Conservation (phyloP, 1,284 basidiomycete species). For the Thecaphora frezii region DNA sequence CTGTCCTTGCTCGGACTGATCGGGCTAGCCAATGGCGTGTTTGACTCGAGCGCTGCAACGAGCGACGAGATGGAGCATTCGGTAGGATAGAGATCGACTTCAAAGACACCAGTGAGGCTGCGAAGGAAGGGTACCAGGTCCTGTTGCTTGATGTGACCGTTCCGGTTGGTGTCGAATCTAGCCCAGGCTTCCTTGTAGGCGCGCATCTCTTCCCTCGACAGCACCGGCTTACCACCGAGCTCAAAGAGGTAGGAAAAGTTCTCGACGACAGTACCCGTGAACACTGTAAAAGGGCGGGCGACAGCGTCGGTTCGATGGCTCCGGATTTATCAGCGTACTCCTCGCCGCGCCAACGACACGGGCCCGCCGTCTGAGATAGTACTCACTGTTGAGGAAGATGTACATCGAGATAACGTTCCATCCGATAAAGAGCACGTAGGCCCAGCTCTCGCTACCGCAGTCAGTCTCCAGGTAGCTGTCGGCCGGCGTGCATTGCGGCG, state of each 20-base stretch:
- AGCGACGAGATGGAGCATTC: slow-evolving; percentile 29
- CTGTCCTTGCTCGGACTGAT: not conserved
- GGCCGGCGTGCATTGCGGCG: slow-evolving; percentile 77
- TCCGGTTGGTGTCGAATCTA: slow-evolving; percentile 75
- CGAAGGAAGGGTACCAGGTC: slow-evolving; percentile 77
- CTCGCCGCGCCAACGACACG: no score
- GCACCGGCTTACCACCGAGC: slow-evolving; percentile 76
- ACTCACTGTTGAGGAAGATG: slow-evolving; percentile 84
- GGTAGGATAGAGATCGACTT: slow-evolving; percentile 44
- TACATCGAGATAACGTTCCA: slow-evolving; percentile 95
- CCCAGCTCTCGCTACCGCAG: slow-evolving; percentile 84
- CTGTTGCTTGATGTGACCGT: slow-evolving; percentile 73
- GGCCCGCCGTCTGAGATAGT: no score
- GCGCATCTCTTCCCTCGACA: slow-evolving; percentile 70
- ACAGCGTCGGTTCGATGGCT: no score
- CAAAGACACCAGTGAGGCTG: slow-evolving; percentile 44
- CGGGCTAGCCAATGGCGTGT: slow-evolving; percentile 6
- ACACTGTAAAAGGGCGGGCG: slow-evolving; percentile 62
- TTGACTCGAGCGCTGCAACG: slow-evolving; percentile 9
- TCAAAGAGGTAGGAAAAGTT: slow-evolving; percentile 97
- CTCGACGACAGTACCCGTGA: slow-evolving; percentile 83
- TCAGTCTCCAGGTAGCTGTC: slow-evolving; percentile 72
- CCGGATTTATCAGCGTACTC: no score
- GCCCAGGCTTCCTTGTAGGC: slow-evolving; percentile 93
- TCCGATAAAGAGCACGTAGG: slow-evolving; percentile 84